Evolutionary conservation across 31 red algal species (phyloP).

Genomic region (Pterothamnion heteromorphum): DNA sequence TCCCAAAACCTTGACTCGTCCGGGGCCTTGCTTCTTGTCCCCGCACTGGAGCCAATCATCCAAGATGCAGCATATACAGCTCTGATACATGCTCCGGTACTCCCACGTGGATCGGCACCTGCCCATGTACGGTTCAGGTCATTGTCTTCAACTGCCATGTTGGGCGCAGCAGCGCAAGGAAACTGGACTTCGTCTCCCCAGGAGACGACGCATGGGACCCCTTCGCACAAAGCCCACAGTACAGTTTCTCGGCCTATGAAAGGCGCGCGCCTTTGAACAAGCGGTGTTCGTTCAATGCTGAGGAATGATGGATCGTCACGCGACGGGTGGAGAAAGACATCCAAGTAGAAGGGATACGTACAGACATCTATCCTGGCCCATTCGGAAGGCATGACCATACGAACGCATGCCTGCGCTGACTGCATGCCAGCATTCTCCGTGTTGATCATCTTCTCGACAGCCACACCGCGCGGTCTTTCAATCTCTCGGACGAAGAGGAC

Average conservation of each 20-base stretch:
- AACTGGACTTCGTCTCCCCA: too few relatives aligned
- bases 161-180: too few relatives aligned
- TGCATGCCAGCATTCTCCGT: background rate
- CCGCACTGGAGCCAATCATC: too few relatives aligned
- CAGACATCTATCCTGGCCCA: background rate
- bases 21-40: too few relatives aligned
- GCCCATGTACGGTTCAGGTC: too few relatives aligned
- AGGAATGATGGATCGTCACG: background rate
- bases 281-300: background rate
- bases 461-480: background rate
- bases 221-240: background rate
- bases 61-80: too few relatives aligned
- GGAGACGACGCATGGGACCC: background rate
- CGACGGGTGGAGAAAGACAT: background rate
- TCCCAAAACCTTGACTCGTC: too few relatives aligned
- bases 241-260: background rate
- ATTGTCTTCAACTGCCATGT: too few relatives aligned
- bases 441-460: background rate
- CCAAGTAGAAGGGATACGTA: background rate
- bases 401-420: background rate
- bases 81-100: too few relatives aligned
- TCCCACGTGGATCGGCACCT: too few relatives aligned
- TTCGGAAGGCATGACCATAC: background rate
- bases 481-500: background rate
- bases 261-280: background rate